A percentile compares a stretch with the other conserved stretches of the same genome.
Evolutionary conservation across 768 basidiomycete species (phyloP).

Genomic region (Hemileccinum rubropunctum): DNA sequence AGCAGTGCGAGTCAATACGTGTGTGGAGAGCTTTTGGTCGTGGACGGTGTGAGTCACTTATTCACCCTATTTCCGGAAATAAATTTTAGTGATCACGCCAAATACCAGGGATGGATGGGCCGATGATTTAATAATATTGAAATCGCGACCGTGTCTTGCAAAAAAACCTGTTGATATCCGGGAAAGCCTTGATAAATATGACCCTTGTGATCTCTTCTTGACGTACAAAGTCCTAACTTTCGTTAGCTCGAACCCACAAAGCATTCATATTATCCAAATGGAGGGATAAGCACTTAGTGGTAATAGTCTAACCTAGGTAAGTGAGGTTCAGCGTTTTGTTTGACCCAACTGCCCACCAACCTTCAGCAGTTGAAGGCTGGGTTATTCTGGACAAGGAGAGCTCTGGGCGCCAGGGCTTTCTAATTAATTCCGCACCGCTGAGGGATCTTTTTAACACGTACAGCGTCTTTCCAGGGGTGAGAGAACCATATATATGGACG

Average conservation of each 20-base stretch:
- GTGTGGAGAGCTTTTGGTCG: conserved; percentile 64
- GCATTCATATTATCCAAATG: conserved; percentile 10
- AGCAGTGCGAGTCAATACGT: conserved; percentile 63
- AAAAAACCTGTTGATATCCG: not conserved
- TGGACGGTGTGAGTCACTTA: conserved; percentile 58
- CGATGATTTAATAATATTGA: conserved; percentile 28
- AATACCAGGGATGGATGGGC: conserved; percentile 60
- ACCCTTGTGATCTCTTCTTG: conserved; percentile 6
- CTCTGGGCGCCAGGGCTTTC: not conserved
- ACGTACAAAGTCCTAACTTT: conserved; percentile 16
- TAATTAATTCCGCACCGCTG: not conserved
- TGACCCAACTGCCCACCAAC: not conserved
- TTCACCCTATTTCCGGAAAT: conserved; percentile 3
- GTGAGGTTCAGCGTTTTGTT: not conserved
- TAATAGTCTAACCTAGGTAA: conserved; percentile 1
- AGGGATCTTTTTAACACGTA: conserved; percentile 1
- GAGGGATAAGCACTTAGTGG: not conserved
- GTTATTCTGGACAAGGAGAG: not conserved
- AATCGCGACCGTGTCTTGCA: conserved; percentile 1
- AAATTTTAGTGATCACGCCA: conserved; percentile 1
- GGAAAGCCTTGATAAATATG: conserved; percentile 3
- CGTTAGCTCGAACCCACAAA: conserved; percentile 3
- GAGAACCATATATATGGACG: not conserved
- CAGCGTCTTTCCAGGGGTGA: conserved; percentile 6
- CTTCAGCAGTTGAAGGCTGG: not conserved